Conservation (phyloP, 257 asterid species). For the Salvia rosmarinus region DNA sequence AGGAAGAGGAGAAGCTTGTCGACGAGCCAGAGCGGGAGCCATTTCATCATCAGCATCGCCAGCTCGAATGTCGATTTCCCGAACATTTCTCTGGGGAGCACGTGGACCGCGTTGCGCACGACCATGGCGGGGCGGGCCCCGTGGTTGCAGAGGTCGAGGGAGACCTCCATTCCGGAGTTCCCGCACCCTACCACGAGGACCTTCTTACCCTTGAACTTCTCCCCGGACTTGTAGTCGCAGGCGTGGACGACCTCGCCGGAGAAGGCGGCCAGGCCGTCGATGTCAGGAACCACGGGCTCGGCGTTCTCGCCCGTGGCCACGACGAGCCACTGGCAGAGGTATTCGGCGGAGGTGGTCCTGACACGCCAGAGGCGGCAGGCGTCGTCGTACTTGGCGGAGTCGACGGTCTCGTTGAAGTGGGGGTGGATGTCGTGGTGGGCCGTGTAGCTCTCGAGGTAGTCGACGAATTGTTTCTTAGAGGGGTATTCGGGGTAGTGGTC, state of each 20-base stretch:
- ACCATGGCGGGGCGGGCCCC: slow-evolving; percentile 80
- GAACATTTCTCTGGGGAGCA: slow-evolving; percentile 73
- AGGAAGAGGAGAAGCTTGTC: slow-evolving; percentile 64
- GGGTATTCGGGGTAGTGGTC: slow-evolving; percentile 85
- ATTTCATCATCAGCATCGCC: slow-evolving; percentile 65
- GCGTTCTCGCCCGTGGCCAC: slow-evolving; percentile 95
- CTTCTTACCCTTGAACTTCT: slow-evolving; percentile 61
- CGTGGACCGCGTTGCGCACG: slow-evolving; percentile 86
- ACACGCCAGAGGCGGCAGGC: slow-evolving; percentile 71
- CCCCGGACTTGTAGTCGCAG: slow-evolving; percentile 79
- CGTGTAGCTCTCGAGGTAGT: slow-evolving; percentile 71
- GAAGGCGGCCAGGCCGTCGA: slow-evolving; percentile 68
- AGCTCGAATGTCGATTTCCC: slow-evolving; percentile 79
- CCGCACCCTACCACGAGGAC: slow-evolving; percentile 91
- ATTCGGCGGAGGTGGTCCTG: slow-evolving; percentile 56
- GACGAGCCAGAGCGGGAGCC: slow-evolving; percentile 87
- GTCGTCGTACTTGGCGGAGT: slow-evolving; percentile 77
- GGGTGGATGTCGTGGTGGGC: slow-evolving; percentile 59
- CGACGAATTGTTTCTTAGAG: slow-evolving; percentile 65
- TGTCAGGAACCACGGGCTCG: slow-evolving; percentile 66
- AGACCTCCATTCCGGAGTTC: slow-evolving; percentile 95
- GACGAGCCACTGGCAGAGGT: slow-evolving; percentile 82
- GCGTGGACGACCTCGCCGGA: slow-evolving; percentile 78
- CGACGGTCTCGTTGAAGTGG: slow-evolving; percentile 68
- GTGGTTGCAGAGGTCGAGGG: slow-evolving; percentile 91